Evolutionary conservation across 495 filamentous ascomycete genomes (phyloP).

Genomic region (Aspergillus incahuasiensis): DNA sequence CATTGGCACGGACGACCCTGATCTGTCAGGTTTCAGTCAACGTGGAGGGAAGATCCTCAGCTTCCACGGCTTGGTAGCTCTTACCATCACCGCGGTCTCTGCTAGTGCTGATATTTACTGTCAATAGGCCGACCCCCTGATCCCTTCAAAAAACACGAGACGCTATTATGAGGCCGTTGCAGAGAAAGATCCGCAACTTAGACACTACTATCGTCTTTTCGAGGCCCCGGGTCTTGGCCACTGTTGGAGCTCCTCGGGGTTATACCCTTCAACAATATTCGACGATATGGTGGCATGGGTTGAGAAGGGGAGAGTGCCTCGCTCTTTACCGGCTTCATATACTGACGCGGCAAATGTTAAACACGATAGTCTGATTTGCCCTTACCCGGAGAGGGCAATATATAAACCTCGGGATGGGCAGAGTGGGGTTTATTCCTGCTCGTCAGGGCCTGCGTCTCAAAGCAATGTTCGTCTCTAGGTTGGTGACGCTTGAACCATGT

Average conservation of each 20-base stretch:
- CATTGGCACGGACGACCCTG: slow-evolving; percentile 10
- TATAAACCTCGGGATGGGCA: slow-evolving; percentile 9
- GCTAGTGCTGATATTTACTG: neutral
- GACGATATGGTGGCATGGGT: slow-evolving; percentile 17
- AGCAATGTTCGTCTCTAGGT: neutral
- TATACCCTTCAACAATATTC: slow-evolving; percentile 15
- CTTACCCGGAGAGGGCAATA: slow-evolving; percentile 7
- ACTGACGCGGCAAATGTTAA: neutral
- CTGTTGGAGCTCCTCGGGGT: slow-evolving; percentile 12
- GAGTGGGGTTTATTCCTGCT: slow-evolving; percentile 11
- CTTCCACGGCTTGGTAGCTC: slow-evolving; percentile 15
- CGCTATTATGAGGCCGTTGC: slow-evolving; percentile 26
- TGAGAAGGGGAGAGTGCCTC: slow-evolving; percentile 15
- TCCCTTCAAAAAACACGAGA: slow-evolving; percentile 11
- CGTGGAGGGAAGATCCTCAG: slow-evolving; percentile 15
- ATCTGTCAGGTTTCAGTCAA: slow-evolving; percentile 11
- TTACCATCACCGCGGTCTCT: neutral
- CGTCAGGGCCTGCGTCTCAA: neutral
- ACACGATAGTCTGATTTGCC: slow-evolving; percentile 12
- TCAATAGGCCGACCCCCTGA: slow-evolving; percentile 9
- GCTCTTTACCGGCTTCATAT: slow-evolving; percentile 14
- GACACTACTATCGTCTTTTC: slow-evolving; percentile 20
- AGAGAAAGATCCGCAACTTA: slow-evolving; percentile 13
- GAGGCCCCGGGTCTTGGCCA: slow-evolving; percentile 19
- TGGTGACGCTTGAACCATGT: neutral